Evolutionary conservation across 495 filamentous ascomycete genomes (phyloP).

Genomic region (Xylaria bambusicola): DNA sequence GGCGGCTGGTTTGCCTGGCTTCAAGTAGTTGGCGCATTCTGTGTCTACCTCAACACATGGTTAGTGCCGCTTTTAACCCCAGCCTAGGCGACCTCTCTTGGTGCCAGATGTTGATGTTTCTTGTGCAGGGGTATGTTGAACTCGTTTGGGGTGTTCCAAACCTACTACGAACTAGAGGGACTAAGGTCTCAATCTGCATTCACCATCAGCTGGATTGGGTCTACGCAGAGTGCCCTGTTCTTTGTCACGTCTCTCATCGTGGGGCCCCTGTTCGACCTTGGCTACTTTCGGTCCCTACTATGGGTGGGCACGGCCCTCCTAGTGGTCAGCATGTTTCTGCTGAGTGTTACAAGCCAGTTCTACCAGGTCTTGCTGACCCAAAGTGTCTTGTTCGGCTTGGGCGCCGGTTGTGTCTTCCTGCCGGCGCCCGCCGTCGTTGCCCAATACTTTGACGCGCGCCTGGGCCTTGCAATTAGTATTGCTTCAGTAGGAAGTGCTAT

Average conservation of each 20-base stretch:
- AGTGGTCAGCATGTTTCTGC: conserved; percentile 23
- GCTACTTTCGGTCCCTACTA: conserved; percentile 45
- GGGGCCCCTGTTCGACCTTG: conserved; percentile 56
- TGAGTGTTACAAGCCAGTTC: conserved; percentile 15
- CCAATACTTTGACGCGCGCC: conserved; percentile 64
- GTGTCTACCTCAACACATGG: conserved; percentile 64
- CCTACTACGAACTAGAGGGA: conserved; percentile 59
- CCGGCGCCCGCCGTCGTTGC: conserved; percentile 60
- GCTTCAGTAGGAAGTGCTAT: conserved; percentile 64
- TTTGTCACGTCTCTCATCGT: conserved; percentile 53
- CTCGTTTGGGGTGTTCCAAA: conserved; percentile 71
- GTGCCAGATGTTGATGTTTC: not conserved
- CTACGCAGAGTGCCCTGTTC: conserved; percentile 51
- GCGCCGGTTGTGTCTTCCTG: conserved; percentile 62
- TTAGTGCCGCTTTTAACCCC: conserved; percentile 34
- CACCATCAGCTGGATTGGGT: conserved; percentile 59
- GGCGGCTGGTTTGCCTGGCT: conserved; percentile 50
- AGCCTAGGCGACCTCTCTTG: no score
- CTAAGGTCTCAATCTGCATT: conserved; percentile 36
- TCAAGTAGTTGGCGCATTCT: conserved; percentile 57
- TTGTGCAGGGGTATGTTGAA: conserved; percentile 64
- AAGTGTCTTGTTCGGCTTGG: conserved; percentile 56
- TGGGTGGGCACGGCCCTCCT: conserved; percentile 14
- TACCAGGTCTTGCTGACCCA: conserved; percentile 62
- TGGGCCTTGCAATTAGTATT: conserved; percentile 68